Conservation (phyloP, 2,329 filamentous ascomycete species). For the Ramularia collo-cygni region DNA sequence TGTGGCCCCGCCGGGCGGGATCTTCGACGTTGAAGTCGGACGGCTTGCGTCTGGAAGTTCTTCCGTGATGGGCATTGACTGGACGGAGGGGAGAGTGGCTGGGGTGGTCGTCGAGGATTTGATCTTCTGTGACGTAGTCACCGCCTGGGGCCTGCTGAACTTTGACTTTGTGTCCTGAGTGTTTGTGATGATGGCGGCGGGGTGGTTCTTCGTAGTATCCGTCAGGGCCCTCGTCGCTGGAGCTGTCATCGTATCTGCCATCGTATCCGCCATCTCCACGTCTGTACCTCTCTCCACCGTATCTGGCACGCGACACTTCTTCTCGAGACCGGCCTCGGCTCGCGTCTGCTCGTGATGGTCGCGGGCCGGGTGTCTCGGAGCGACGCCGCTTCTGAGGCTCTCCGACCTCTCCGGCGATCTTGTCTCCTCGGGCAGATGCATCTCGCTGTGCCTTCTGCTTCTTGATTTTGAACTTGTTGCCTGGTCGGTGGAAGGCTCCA, state of each 20-base stretch:
- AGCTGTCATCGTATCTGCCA: conserved; percentile 1
- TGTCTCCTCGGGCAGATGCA: background rate
- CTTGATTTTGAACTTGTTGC: conserved; percentile 14
- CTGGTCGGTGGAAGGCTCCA: conserved; percentile 16
- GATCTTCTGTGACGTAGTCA: conserved; percentile 13
- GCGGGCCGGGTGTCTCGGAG: conserved; percentile 8
- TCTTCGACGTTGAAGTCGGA: conserved; percentile 13
- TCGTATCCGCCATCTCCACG: conserved; percentile 4
- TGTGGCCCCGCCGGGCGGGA: conserved; percentile 9
- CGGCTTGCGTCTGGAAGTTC: conserved; percentile 7
- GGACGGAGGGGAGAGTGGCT: conserved; percentile 8
- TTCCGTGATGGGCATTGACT: conserved; percentile 7
- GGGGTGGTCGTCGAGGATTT: conserved; percentile 5
- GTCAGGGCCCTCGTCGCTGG: background rate
- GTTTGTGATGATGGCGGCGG: background rate
- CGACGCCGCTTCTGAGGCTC: conserved; percentile 4
- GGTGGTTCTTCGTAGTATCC: no score
- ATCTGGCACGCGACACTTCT: background rate
- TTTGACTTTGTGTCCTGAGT: conserved; percentile 4
- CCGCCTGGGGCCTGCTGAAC: conserved; percentile 8
- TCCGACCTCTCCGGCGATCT: conserved; percentile 1
- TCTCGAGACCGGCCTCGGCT: conserved; percentile 5
- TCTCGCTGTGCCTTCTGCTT: conserved; percentile 6
- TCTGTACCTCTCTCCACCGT: background rate
- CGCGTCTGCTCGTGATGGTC: background rate